phyloP scores from a whole-genome alignment of 73 alveolate species.

The Paramecium pentaurelia region DNA sequence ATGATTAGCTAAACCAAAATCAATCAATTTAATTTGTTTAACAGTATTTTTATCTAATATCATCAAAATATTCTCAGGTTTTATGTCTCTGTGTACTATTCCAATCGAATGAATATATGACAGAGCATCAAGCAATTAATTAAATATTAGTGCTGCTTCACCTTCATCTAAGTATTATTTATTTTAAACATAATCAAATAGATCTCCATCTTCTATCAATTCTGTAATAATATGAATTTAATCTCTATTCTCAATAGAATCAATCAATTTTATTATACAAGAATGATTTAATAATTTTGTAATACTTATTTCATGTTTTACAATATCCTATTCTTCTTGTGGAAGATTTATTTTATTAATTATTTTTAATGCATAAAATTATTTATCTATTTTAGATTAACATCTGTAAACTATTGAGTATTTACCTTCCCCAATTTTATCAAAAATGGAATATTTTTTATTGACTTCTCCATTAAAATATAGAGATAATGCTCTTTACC shows the following conservation, averaged over 20 bases:
- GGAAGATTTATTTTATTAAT: not conserved
- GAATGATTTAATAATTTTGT: not conserved
- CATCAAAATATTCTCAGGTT: conserved; percentile 68
- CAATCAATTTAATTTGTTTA: not conserved
- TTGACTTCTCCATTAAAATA: conserved; percentile 19
- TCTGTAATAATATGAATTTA: conserved; percentile 1
- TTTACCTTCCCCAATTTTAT: conserved; percentile 28
- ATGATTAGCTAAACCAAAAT: conserved; percentile 31
- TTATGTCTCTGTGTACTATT: conserved; percentile 75
- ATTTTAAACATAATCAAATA: conserved; percentile 3
- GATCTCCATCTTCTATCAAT: not conserved
- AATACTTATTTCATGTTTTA: conserved; percentile 2
- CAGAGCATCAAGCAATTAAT: conserved; percentile 65
- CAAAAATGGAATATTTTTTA: not conserved
- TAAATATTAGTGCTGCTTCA: conserved; percentile 48
- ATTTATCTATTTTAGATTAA: not conserved
- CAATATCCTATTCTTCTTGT: not conserved
- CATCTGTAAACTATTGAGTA: conserved; percentile 6
- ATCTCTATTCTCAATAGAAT: not conserved
- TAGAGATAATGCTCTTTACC: not conserved
- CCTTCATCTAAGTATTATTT: not conserved
- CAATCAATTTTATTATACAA: not conserved
- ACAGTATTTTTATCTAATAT: not conserved
- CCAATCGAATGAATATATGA: conserved; percentile 62
- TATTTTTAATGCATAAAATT: not conserved